Evolutionary conservation across 2,329 filamentous ascomycete species (phyloP).

Genomic region (Fusarium tanahbumbuense): DNA sequence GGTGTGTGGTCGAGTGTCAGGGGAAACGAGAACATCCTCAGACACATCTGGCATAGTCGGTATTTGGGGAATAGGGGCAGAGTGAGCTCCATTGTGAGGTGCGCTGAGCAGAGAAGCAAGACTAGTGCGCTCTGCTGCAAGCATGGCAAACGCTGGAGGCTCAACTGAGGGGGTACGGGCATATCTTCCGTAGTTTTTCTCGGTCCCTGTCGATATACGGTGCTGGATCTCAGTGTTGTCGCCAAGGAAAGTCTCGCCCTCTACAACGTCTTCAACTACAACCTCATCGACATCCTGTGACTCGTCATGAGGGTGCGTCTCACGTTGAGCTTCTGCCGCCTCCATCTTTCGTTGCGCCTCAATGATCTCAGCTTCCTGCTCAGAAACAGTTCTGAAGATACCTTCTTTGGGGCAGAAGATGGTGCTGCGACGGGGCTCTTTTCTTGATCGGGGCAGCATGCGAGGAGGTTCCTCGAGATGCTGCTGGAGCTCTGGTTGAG

Average conservation of each 20-base stretch:
- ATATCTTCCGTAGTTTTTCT: slow-evolving; percentile 56
- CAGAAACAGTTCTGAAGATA: slow-evolving; percentile 70
- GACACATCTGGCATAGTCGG: slow-evolving; percentile 50
- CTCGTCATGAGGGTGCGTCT: slow-evolving; percentile 5
- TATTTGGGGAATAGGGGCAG: slow-evolving; percentile 53
- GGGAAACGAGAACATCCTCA: slow-evolving; percentile 35
- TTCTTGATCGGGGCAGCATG: slow-evolving; percentile 47
- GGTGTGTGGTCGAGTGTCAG: slow-evolving; percentile 57
- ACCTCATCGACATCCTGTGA: slow-evolving; percentile 23
- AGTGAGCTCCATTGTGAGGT: slow-evolving; percentile 56
- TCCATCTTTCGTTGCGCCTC: slow-evolving; percentile 50
- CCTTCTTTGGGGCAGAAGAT: slow-evolving; percentile 72
- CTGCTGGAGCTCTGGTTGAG: slow-evolving; percentile 32
- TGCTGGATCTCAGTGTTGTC: slow-evolving; percentile 44
- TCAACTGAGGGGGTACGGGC: slow-evolving; percentile 72
- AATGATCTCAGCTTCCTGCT: slow-evolving; percentile 62
- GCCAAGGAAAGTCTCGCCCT: slow-evolving; percentile 37
- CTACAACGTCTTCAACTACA: slow-evolving; percentile 24
- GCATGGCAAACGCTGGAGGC: slow-evolving; percentile 68
- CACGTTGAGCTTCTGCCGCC: slow-evolving; percentile 29
- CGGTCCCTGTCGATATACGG: slow-evolving; percentile 49
- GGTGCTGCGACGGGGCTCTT: slow-evolving; percentile 61
- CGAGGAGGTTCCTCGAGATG: slow-evolving; percentile 42
- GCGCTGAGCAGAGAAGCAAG: slow-evolving; percentile 71
- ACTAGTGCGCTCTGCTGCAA: slow-evolving; percentile 66